Percentiles rank a stretch among this genome's conserved stretches.
Evolutionary conservation across 495 filamentous ascomycete species (phyloP).

Genomic region (Saxophila tyrrhenica): DNA sequence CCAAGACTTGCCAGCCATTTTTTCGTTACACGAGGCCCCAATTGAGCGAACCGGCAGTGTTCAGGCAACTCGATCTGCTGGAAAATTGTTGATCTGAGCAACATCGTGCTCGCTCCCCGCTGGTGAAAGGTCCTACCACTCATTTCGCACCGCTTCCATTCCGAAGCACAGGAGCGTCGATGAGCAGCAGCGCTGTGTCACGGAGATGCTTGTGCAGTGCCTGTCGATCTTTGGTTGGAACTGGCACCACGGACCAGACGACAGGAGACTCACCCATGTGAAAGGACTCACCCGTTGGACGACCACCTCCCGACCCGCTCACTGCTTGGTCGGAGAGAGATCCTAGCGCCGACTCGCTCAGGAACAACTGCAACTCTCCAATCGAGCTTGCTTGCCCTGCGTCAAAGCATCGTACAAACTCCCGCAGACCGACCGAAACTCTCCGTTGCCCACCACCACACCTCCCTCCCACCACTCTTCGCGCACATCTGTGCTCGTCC

Average conservation of each 20-base stretch:
- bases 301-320: not conserved
- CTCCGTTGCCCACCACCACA: not conserved
- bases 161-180: not conserved
- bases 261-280: not conserved
- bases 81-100: too few species aligned
- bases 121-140: too few species aligned
- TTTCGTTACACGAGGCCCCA: too few species aligned
- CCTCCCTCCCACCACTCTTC: too few species aligned
- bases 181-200: not conserved
- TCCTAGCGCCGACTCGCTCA: not conserved
- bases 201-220: not conserved
- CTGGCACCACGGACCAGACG: not conserved
- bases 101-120: too few species aligned
- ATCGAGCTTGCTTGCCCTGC: too few species aligned
- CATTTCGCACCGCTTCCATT: not conserved
- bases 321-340: not conserved
- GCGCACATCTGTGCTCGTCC: not conserved
- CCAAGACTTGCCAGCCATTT: too few species aligned
- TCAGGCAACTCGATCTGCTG: too few species aligned
- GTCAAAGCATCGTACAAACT: too few species aligned
- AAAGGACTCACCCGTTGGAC: not conserved
- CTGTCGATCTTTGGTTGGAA: not conserved
- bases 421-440: too few species aligned
- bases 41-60: too few species aligned
- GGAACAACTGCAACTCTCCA: too few species aligned